Base-by-base conservation (phyloP, 257 asterid genomes). In the Lantana camara region DNA sequence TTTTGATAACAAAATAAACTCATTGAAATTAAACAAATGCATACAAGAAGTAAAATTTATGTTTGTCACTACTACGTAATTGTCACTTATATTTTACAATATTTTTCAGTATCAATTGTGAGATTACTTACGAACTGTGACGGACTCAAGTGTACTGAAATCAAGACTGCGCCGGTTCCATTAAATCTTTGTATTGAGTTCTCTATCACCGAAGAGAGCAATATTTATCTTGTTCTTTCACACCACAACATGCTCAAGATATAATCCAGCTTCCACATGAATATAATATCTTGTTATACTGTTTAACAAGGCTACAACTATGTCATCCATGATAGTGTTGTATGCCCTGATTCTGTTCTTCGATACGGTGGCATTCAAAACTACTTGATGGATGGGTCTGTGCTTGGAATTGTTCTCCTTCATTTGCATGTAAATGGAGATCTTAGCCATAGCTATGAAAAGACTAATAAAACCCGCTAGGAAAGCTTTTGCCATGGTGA, bases 101-200 rank as follows among this genome's bases (percentile, higher is more conserved):
- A n/a, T n/a, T n/a, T n/a, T n/a, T n/a, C n/a, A n/a, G n/a, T n/a
- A n/a, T n/a, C n/a, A n/a, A n/a, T n/a, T n/a, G n/a, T n/a, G n/a
- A n/a, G n/a, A n/a, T n/a, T n/a, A n/a, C 58, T 52, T 55, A 16
- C 61, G 2, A 16, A 55, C 27, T n/a, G 61, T 55, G 2, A 27
- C 61, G 2, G 29, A 30, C 4, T 55, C n/a, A 2, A 9, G 8
- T 7, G 41, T 54, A 0, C 6, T 1, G 22, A 27, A 54, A 8
- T 34, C 27, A 0, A 45, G 61, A 32, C 2, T n/a, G 0, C 29
- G 24, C 6, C 61, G 5, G 15, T 19, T 55, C 45, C 45, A 16
- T 4, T 15, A 34, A 9, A 30, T 30, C 45, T 4, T 30, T 0
- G 61, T 55, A 9, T 15, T 16, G 3, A 5, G 15, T 1, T 15